phyloP scores from a whole-genome alignment of 164 flowering plant genomes.

The Sedum album region DNA sequence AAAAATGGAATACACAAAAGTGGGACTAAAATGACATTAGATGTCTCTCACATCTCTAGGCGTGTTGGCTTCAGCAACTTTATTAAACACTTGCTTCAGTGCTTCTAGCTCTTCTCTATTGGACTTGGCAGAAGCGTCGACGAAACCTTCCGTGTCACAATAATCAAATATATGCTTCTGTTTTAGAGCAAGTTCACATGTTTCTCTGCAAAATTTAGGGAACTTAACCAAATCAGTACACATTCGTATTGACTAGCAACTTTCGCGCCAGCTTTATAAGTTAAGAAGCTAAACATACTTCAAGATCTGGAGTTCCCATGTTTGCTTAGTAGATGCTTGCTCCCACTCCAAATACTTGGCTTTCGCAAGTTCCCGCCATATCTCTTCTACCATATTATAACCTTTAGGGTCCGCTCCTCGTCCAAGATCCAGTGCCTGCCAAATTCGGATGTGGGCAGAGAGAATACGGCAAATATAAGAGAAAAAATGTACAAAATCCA shows the following conservation, averaged over 20 bases:
- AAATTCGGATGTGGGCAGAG: background rate
- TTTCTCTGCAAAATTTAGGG: slow-evolving; percentile 35
- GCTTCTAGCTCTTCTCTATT: slow-evolving; percentile 33
- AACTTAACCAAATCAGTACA: background rate
- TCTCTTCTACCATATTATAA: slow-evolving; percentile 82
- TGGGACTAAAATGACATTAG: background rate
- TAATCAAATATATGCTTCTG: slow-evolving; percentile 36
- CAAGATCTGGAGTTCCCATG: slow-evolving; percentile 61
- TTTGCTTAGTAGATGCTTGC: slow-evolving; percentile 42
- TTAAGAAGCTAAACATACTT: slow-evolving; percentile 39
- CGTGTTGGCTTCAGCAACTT: slow-evolving; percentile 64
- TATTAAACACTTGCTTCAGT: slow-evolving; percentile 40
- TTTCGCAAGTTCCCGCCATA: slow-evolving; percentile 90
- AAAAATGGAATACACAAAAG: background rate
- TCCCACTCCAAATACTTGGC: slow-evolving; percentile 86
- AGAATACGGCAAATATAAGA: background rate
- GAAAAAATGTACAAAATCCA: background rate
- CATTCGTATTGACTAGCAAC: background rate
- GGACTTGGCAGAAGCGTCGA: slow-evolving; percentile 25
- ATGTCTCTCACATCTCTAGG: slow-evolving; percentile 54
- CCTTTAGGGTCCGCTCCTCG: slow-evolving; percentile 54
- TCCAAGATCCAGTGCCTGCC: slow-evolving; percentile 4
- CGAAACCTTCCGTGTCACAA: slow-evolving; percentile 32
- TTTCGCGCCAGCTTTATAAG: background rate
- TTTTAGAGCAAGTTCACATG: slow-evolving; percentile 62